phyloP scores from a whole-genome alignment of 257 asterid genomes.

The Ligustrum vulgare region DNA sequence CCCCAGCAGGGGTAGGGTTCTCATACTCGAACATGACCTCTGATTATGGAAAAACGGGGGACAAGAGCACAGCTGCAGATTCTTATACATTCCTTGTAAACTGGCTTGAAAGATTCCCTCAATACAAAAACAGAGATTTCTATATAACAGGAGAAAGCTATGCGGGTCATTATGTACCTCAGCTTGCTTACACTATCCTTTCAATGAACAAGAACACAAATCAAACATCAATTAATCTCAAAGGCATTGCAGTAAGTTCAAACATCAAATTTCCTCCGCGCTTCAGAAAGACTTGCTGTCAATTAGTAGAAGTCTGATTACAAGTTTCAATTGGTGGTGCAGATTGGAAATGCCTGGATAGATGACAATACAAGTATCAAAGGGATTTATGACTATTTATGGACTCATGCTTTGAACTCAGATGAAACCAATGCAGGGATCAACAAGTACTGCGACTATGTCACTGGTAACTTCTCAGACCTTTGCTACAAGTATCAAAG shows the following conservation, averaged over 20 bases:
- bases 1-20: constrained; percentile 44
- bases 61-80: constrained; percentile 37
- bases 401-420: constrained; percentile 42
- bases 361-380: constrained; percentile 20
- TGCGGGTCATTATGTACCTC: constrained; percentile 52
- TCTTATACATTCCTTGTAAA: constrained; percentile 39
- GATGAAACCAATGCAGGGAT: constrained; percentile 30
- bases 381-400: constrained; percentile 27
- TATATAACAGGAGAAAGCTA: constrained; percentile 51
- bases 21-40: constrained; percentile 49
- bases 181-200: constrained; percentile 37
- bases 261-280: background rate
- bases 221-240: constrained; percentile 38
- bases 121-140: constrained; percentile 38
- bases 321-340: background rate
- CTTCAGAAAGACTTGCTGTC: background rate
- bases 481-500: background rate
- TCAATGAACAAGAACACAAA: constrained; percentile 22
- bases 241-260: constrained; percentile 44
- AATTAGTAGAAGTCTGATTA: background rate
- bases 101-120: constrained; percentile 55
- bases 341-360: constrained; percentile 37
- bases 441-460: constrained; percentile 24
- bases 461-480: constrained; percentile 7
- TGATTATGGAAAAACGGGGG: constrained; percentile 33